Conservation (phyloP, 768 basidiomycete species). For the Auriscalpium microsporum region DNA sequence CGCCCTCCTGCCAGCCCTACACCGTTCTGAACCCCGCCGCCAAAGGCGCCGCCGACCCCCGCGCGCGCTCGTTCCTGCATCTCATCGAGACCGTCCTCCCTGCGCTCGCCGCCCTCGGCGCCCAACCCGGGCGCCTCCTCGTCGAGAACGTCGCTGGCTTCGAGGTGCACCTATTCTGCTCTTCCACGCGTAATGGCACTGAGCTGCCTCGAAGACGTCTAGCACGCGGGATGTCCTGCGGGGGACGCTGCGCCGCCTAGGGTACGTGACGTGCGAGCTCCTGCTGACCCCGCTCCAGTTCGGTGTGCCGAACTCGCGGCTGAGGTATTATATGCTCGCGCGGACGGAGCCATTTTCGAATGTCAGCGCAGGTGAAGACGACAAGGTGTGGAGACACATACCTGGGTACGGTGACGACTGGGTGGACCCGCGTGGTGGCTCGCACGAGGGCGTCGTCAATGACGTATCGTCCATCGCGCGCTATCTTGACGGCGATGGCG, state of each 20-base stretch:
- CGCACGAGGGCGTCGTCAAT: constrained; percentile 5
- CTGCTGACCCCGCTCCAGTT: constrained; percentile 71
- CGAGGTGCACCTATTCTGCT: constrained; percentile 42
- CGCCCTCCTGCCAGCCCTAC: constrained; percentile 80
- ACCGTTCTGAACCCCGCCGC: constrained; percentile 69
- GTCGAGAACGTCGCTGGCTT: constrained; percentile 82
- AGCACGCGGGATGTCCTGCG: constrained; percentile 51
- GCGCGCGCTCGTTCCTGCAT: constrained; percentile 69
- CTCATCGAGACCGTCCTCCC: constrained; percentile 58
- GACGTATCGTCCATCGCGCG: constrained; percentile 19
- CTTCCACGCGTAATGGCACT: background rate
- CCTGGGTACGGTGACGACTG: constrained; percentile 38
- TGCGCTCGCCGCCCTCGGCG: constrained; percentile 33
- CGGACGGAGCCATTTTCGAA: constrained; percentile 28
- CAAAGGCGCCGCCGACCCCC: constrained; percentile 63
- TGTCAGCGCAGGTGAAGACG: constrained; percentile 7
- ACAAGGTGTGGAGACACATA: constrained; percentile 40
- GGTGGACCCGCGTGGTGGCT: constrained; percentile 30
- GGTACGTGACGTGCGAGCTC: constrained; percentile 53
- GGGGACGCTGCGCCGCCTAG: constrained; percentile 40
- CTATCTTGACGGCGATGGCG: constrained; percentile 33
- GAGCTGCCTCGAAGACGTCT: constrained; percentile 39
- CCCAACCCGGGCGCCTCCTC: constrained; percentile 51
- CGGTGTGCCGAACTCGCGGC: constrained; percentile 73
- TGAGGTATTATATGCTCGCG: constrained; percentile 76